Base-by-base conservation (phyloP, 805 yeast species). In the Candida boleticola region DNA sequence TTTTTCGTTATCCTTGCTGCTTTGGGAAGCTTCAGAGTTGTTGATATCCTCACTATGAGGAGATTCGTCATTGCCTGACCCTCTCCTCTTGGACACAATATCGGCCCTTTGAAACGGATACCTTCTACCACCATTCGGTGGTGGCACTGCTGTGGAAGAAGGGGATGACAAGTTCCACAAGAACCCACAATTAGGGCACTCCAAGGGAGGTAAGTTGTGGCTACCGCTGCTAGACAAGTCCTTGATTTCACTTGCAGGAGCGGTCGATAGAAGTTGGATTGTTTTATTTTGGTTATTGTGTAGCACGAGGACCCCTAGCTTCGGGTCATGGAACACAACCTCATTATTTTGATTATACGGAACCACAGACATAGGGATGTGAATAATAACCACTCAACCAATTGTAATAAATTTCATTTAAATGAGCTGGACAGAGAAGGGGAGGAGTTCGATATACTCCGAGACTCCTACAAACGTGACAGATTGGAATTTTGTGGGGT, bases 311-410 rank as follows among this genome's bases (percentile, higher is more conserved):
- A 66, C 52, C 18, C 67, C 65, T 34, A 61, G 58, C 27, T 49
- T 46, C 16, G 69, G 67, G 40, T 66, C 69, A 37, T 66, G 69
- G 45, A 60, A 64, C 3, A 66, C 61, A 30, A 66, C 49, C 36
- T 57, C 55, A 40, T 55, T 58, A 30, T 52, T 53, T 16, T 55
- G 37, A 42, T 65, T 57, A 50, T 66, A 66, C 2, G 73, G 71
- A 26, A 66, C 67, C 21, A 66, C 55, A 10, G 73, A 66, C 73
- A 66, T 66, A 9, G 31, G n/a, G n/a, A n/a, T n/a, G 29, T 35
- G 13, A 18, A 10, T 22, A n/a, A n/a, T n/a, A n/a, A n/a, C n/a
- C n/a, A n/a, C n/a, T n/a, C n/a, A n/a, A n/a, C n/a, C n/a, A n/a
- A n/a, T n/a, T n/a, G n/a, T n/a, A n/a, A n/a, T n/a, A n/a, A n/a